Evolutionary conservation across 768 basidiomycete genomes (phyloP).

Genomic region (Hydnomerulius pinastri): DNA sequence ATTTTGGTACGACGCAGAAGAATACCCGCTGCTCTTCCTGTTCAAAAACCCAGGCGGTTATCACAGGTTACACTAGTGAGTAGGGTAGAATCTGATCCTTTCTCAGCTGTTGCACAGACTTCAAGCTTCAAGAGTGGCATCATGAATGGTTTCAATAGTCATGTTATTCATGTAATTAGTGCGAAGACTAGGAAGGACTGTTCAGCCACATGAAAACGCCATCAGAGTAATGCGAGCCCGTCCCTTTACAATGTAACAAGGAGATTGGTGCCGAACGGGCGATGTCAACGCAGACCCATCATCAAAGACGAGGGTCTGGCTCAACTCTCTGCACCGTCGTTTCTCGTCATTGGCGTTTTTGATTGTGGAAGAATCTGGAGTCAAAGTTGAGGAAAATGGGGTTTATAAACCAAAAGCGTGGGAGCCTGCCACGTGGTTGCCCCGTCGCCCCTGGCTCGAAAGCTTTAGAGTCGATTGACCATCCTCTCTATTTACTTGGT

Average conservation of each 20-base stretch:
- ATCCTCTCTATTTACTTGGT: too few relatives aligned
- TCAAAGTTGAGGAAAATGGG: not conserved
- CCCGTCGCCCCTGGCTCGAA: not conserved
- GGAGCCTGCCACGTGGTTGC: conserved; percentile 10
- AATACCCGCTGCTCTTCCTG: conserved; percentile 82
- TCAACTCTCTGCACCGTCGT: conserved; percentile 59
- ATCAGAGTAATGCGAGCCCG: conserved; percentile 55
- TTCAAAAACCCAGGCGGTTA: conserved; percentile 84
- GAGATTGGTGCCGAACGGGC: conserved; percentile 62
- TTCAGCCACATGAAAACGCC: conserved; percentile 38
- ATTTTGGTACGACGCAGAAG: conserved; percentile 88
- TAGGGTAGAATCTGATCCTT: not conserved
- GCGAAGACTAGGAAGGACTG: not conserved
- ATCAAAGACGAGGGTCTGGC: conserved; percentile 39
- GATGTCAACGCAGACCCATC: conserved; percentile 56
- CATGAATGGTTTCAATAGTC: not conserved
- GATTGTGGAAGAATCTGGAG: conserved; percentile 48
- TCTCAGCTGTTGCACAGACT: not conserved
- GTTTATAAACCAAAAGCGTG: conserved; percentile 14
- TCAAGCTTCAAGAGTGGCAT: not conserved
- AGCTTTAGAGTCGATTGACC: too few relatives aligned
- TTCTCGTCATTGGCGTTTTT: conserved; percentile 55
- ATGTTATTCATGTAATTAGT: not conserved
- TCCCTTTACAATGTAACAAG: conserved; percentile 63
- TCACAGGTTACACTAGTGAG: conserved; percentile 81